Conservation (phyloP, 192 early-diverging fungal genomes). For the Backusella australiensis region DNA sequence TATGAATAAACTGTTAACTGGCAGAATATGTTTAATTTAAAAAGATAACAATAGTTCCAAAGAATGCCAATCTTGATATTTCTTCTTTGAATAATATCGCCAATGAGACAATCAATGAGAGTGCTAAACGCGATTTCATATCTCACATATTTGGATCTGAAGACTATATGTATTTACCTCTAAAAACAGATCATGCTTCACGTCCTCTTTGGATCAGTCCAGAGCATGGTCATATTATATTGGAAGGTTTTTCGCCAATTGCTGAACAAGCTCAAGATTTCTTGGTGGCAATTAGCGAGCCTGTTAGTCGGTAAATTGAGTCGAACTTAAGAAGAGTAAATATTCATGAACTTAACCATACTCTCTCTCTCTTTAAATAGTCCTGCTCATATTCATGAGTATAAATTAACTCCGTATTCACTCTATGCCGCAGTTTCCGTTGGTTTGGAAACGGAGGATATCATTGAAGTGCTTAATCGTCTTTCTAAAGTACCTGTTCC, state of each 20-base stretch:
- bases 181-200: constrained; percentile 86
- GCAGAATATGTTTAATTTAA: not conserved
- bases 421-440: constrained; percentile 98
- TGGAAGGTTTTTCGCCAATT: constrained; percentile 97
- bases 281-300: constrained; percentile 93
- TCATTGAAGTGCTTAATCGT: constrained; percentile 86
- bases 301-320: constrained; percentile 70
- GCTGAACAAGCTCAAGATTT: constrained; percentile 96
- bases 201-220: constrained; percentile 92
- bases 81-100: constrained; percentile 10
- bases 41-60: constrained; percentile 30
- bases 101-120: not conserved
- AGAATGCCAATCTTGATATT: constrained; percentile 37
- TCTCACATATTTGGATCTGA: constrained; percentile 64
- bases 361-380: constrained; percentile 23
- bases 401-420: constrained; percentile 91
- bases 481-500: constrained; percentile 90
- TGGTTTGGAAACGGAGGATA: constrained; percentile 87
- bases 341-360: not conserved
- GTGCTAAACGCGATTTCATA: constrained; percentile 40
- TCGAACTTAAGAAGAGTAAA: not conserved
- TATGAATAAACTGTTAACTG: not conserved
- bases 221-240: constrained; percentile 77
- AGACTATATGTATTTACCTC: constrained; percentile 73
- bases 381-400: constrained; percentile 84